Percentiles rank a stretch among this genome's conserved stretches.
Conservation (phyloP, 306 rosid genomes). For the Ziziphus jujuba region DNA sequence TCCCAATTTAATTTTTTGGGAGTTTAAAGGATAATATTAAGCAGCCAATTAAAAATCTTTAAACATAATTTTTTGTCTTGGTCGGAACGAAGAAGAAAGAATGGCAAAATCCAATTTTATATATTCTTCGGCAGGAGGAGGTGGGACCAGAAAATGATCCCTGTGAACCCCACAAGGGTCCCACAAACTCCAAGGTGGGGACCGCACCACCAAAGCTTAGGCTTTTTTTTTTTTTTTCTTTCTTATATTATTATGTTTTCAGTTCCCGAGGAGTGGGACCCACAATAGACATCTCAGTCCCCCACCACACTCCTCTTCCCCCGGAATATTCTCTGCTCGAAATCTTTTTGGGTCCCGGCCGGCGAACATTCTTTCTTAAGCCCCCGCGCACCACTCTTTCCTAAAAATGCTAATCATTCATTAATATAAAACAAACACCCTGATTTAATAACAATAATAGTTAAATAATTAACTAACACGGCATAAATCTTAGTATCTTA, state of each 20-base stretch:
- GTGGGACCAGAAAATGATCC: constrained; percentile 32
- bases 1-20: too few species aligned
- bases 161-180: constrained; percentile 28
- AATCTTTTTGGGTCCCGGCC: constrained; percentile 4
- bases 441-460: not conserved
- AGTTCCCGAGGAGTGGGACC: constrained; percentile 34
- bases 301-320: not conserved
- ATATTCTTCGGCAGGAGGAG: constrained; percentile 9
- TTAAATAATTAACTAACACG: too few species aligned
- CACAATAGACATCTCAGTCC: constrained; percentile 13
- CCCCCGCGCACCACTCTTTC: constrained; percentile 7
- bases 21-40: too few species aligned
- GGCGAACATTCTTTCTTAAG: not conserved
- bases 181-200: constrained; percentile 4
- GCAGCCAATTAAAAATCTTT: too few species aligned
- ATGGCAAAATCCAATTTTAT: too few species aligned
- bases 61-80: not conserved
- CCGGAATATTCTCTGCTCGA: constrained; percentile 35
- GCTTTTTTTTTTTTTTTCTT: not conserved
- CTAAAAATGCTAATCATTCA: not conserved
- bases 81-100: constrained; percentile 1
- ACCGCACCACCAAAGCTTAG: constrained; percentile 12
- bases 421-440: not conserved
- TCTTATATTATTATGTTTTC: not conserved
- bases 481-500: too few species aligned